phyloP scores from a whole-genome alignment of 1,284 basidiomycete species.

The Amylostereum areolatum region DNA sequence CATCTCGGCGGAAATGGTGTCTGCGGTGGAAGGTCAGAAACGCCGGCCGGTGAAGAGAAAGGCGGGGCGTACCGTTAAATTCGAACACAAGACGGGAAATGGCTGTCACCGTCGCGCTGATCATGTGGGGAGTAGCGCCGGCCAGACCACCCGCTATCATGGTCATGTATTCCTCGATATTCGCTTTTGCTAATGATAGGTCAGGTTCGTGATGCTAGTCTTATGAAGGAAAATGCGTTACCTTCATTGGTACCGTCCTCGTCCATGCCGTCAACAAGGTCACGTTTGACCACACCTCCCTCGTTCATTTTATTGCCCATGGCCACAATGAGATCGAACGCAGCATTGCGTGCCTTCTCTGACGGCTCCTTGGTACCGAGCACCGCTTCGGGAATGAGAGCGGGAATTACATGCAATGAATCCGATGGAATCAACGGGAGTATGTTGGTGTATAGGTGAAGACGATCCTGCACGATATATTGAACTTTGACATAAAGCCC shows the following conservation, averaged over 20 bases:
- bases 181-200: conserved; percentile 57
- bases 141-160: conserved; percentile 97
- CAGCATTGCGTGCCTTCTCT: conserved; percentile 83
- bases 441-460: conserved; percentile 72
- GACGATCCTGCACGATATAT: conserved; percentile 62
- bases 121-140: conserved; percentile 95
- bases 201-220: background rate
- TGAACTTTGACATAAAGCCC: background rate
- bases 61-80: conserved; percentile 71
- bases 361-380: conserved; percentile 98
- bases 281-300: conserved; percentile 81
- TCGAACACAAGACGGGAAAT: conserved; percentile 94
- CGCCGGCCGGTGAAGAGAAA: background rate
- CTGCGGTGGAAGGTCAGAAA: conserved; percentile 31
- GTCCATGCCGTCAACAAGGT: conserved; percentile 78
- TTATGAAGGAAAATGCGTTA: conserved; percentile 22
- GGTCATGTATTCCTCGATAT: conserved; percentile 89
- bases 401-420: conserved; percentile 81
- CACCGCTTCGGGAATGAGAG: conserved; percentile 91
- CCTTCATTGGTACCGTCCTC: conserved; percentile 59
- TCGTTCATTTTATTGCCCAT: conserved; percentile 92
- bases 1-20: conserved; percentile 69
- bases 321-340: conserved; percentile 86
- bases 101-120: conserved; percentile 93
- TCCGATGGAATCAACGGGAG: conserved; percentile 66